A percentile compares a stretch with the other conserved stretches of the same genome.
These are phyloP conservation scores for Knoxia roxburghii DNA, from an alignment of 257 asterid species.

Conservation along the genomic window DNA sequence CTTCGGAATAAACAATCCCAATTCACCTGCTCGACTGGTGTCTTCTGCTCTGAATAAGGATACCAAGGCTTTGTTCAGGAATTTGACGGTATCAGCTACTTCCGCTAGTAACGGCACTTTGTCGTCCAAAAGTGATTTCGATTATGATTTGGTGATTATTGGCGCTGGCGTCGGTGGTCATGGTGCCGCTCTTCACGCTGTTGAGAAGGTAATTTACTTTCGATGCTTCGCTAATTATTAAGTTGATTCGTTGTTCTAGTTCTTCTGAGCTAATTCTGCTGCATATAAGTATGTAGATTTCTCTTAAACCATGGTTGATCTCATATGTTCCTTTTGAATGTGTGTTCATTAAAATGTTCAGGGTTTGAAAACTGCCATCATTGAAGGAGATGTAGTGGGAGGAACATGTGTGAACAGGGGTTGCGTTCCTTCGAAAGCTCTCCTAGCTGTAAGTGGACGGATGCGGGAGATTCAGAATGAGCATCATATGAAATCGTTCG, in stretches of 20 bases:
- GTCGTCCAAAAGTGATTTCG: slow-evolving; percentile 43
- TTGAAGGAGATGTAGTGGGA: slow-evolving; percentile 86
- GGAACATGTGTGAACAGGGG: slow-evolving; percentile 94
- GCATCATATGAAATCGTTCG: slow-evolving; percentile 78
- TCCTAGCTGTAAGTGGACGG: slow-evolving; percentile 86
- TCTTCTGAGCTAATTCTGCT: not conserved
- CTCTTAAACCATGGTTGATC: no score
- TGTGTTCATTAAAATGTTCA: slow-evolving; percentile 8
- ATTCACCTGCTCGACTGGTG: slow-evolving; percentile 29
- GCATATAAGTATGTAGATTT: no score
- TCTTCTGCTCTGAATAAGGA: slow-evolving; percentile 12
- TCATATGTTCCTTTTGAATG: not conserved
- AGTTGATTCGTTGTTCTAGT: no score
- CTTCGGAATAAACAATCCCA: slow-evolving; percentile 29
- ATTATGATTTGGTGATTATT: slow-evolving; percentile 89
- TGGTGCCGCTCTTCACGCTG: slow-evolving; percentile 98
- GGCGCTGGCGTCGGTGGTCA: slow-evolving; percentile 99
- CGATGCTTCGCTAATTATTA: not conserved
- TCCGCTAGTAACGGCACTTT: slow-evolving; percentile 47
- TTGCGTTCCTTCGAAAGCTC: slow-evolving; percentile 90
- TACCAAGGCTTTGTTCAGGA: not conserved
- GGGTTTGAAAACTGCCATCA: slow-evolving; percentile 88
- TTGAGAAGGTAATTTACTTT: slow-evolving; percentile 50
- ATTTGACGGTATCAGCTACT: slow-evolving; percentile 40
- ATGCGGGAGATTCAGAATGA: slow-evolving; percentile 90